Base-by-base conservation (phyloP, 2,329 filamentous ascomycete genomes). In the Rutstroemia sp. region DNA sequence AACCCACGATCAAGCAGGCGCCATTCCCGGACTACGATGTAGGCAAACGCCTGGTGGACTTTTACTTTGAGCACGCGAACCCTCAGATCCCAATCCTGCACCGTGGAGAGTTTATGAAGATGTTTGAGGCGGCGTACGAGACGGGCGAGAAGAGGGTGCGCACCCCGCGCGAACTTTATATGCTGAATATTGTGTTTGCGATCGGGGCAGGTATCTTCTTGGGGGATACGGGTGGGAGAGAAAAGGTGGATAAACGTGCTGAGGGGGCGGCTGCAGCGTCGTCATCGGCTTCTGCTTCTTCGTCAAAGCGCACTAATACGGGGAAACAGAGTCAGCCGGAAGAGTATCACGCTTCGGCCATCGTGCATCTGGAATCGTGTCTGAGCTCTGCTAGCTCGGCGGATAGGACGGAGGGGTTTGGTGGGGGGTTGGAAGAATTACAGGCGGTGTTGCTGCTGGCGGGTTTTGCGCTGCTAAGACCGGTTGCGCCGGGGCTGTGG, bases 61-160 rank as follows among this genome's bases (percentile, higher is more conserved):
- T 96, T 39, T 97, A 96, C 71, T 97, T 97, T 70, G 90, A 96
- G 73, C 89, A 96, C 69, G 90, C 92, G 1, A 97, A 97, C 69
- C 92, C 92, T 4, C 92, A 97, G 71, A 95, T 96, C 62, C 92
- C 92, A 0, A 90, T 96, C 45, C 76, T 97, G 50, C 92, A 97
- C 69, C 84, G 89, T 39, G 86, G 81, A 34, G 90, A 96, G 64
- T 97, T 96, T 67, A 90, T 91, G 85, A 81, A 87, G 47, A 83
- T 95, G 73, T 88, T 96, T 68, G 86, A 95, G 54, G 81, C 83
- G 47, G 88, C 90, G 0, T 96, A 96, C 70, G 78, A 81, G 4
- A 80, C 82, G 0, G 82, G 62, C 14, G 66, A 87, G 19, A 78
- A 82, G 48, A 81, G 82, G 57, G 78, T 81, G 53, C 80, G 87